Conservation (phyloP, 2,329 filamentous ascomycete species). For the Teratosphaeriaceae sp. region DNA sequence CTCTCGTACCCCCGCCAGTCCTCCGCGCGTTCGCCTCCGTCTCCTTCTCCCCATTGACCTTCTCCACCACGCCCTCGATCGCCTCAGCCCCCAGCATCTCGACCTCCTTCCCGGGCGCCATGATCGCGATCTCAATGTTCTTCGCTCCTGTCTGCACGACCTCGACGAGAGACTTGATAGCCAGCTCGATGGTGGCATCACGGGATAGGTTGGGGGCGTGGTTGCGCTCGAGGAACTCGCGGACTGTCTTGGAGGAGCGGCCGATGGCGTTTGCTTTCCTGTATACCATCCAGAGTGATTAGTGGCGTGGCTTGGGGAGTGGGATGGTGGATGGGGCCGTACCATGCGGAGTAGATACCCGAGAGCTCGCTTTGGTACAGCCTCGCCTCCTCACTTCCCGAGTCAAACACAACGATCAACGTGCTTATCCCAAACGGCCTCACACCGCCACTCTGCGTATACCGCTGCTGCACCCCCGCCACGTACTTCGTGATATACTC, state of each 20-base stretch:
- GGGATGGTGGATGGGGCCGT: conserved; percentile 28
- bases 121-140: conserved; percentile 99
- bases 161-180: conserved; percentile 95
- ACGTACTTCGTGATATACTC: conserved; percentile 99
- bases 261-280: conserved; percentile 99
- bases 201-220: conserved; percentile 98
- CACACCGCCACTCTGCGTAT: conserved; percentile 98
- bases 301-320: background rate
- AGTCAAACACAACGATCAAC: conserved; percentile 96
- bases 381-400: conserved; percentile 77
- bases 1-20: conserved; percentile 46
- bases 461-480: conserved; percentile 94
- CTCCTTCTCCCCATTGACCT: conserved; percentile 98
- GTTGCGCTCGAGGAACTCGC: conserved; percentile 97
- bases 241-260: conserved; percentile 96
- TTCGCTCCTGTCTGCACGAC: conserved; percentile 98
- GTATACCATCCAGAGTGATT: conserved; percentile 5
- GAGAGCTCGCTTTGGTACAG: conserved; percentile 99
- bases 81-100: conserved; percentile 94
- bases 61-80: conserved; percentile 97
- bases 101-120: conserved; percentile 84
- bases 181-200: conserved; percentile 90
- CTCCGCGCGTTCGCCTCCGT: conserved; percentile 96
- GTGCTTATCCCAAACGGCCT: conserved; percentile 98
- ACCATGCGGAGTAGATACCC: conserved; percentile 99